These are phyloP conservation scores for Russula earlei DNA, from an alignment of 768 basidiomycete species.

Conservation along the genomic window DNA sequence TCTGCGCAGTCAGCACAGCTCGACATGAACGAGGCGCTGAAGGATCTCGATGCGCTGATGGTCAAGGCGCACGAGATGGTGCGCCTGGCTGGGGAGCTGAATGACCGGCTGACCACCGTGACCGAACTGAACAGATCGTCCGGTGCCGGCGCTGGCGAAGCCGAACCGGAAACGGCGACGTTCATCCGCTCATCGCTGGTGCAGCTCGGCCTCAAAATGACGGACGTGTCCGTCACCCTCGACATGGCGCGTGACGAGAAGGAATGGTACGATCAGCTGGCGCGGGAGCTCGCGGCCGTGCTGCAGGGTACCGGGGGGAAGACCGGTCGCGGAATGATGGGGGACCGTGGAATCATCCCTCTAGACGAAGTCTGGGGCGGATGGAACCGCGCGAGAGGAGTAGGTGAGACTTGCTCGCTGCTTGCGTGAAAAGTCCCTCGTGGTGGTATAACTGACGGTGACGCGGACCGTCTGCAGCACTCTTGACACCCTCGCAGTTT, in stretches of 20 bases:
- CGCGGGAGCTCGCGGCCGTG: slow-evolving; percentile 69
- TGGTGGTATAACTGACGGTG: not conserved
- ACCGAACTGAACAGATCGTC: slow-evolving; percentile 19
- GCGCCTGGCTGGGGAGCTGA: slow-evolving; percentile 77
- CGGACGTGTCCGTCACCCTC: slow-evolving; percentile 71
- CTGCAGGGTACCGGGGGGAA: slow-evolving; percentile 42
- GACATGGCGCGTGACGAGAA: slow-evolving; percentile 83
- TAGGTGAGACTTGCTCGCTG: slow-evolving; percentile 51
- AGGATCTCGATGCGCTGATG: slow-evolving; percentile 87
- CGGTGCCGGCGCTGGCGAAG: slow-evolving; percentile 17
- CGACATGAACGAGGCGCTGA: slow-evolving; percentile 65
- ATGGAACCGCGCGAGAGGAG: slow-evolving; percentile 90
- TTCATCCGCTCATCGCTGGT: slow-evolving; percentile 84
- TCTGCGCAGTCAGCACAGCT: slow-evolving; percentile 53
- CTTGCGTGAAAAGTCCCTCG: not conserved
- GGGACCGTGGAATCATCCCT: slow-evolving; percentile 67
- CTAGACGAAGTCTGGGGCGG: slow-evolving; percentile 92
- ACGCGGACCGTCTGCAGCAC: slow-evolving; percentile 38
- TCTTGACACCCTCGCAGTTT: slow-evolving; percentile 84
- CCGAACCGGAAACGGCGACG: slow-evolving; percentile 73
- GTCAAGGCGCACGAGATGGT: slow-evolving; percentile 91
- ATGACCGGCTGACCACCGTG: slow-evolving; percentile 56
- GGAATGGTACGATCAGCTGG: slow-evolving; percentile 71
- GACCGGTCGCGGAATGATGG: slow-evolving; percentile 57
- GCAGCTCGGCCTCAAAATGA: slow-evolving; percentile 77